These are phyloP conservation scores for Magnolia sinica DNA, from an alignment of 164 flowering plant species.

Conservation along the genomic window DNA sequence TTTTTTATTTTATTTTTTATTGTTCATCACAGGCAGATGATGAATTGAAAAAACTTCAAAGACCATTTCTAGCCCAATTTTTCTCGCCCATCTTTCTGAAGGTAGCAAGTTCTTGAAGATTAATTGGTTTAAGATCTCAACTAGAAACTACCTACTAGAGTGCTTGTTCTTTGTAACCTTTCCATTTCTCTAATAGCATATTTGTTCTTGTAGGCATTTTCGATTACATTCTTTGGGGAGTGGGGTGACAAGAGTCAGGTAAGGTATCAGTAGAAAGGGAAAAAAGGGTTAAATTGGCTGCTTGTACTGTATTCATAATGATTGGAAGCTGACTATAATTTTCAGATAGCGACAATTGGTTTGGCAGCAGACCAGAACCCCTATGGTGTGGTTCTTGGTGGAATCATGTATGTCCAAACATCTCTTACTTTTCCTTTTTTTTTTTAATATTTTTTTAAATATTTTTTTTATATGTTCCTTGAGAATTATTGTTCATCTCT, in stretches of 20 bases:
- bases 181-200: not conserved
- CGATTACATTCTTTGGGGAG: slow-evolving; percentile 96
- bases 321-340: not conserved
- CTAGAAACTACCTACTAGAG: no score
- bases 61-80: slow-evolving; percentile 64
- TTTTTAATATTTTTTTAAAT: no score
- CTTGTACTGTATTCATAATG: not conserved
- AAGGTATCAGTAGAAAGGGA: slow-evolving; percentile 5
- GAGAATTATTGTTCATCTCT: no score
- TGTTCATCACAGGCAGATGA: slow-evolving; percentile 59
- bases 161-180: not conserved
- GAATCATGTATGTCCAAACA: slow-evolving; percentile 60
- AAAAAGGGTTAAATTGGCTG: not conserved
- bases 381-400: slow-evolving; percentile 95
- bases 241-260: slow-evolving; percentile 99
- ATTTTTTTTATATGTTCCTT: no score
- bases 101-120: slow-evolving; percentile 36
- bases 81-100: slow-evolving; percentile 92
- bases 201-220: slow-evolving; percentile 73
- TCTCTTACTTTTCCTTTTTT: not conserved
- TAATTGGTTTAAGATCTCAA: not conserved
- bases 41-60: slow-evolving; percentile 65
- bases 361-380: slow-evolving; percentile 98
- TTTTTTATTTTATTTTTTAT: not conserved
- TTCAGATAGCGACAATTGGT: slow-evolving; percentile 95